phyloP scores from a whole-genome alignment of 768 basidiomycete species.

The Pisolithus orientalis region DNA sequence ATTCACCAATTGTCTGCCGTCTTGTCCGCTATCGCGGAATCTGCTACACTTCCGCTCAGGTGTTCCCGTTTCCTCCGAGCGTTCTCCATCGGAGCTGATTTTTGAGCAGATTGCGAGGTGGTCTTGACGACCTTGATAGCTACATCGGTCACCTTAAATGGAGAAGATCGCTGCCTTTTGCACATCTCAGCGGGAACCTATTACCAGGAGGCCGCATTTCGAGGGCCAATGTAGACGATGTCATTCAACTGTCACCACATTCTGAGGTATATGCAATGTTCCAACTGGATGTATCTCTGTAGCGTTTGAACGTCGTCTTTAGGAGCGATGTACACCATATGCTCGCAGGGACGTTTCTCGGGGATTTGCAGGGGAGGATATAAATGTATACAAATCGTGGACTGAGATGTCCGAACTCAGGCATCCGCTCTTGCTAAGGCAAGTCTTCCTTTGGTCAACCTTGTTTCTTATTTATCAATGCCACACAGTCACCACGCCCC shows the following conservation, averaged over 20 bases:
- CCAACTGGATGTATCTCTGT: background rate
- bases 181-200: slow-evolving; percentile 49
- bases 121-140: slow-evolving; percentile 36
- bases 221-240: slow-evolving; percentile 23
- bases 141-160: slow-evolving; percentile 46
- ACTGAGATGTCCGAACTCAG: slow-evolving; percentile 21
- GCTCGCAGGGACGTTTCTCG: slow-evolving; percentile 51
- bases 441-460: slow-evolving; percentile 6
- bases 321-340: slow-evolving; percentile 25
- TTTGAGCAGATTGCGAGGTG: slow-evolving; percentile 28
- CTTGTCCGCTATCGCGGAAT: slow-evolving; percentile 53
- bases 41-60: slow-evolving; percentile 55
- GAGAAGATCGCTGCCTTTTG: slow-evolving; percentile 48
- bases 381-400: slow-evolving; percentile 37
- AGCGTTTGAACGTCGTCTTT: background rate
- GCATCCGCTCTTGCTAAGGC: slow-evolving; percentile 35
- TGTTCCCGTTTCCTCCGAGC: slow-evolving; percentile 16
- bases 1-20: slow-evolving; percentile 52
- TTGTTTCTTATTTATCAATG: slow-evolving; percentile 2
- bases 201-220: slow-evolving; percentile 30
- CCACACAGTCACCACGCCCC: slow-evolving; percentile 38
- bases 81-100: background rate
- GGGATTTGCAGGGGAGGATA: slow-evolving; percentile 41
- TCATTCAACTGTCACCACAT: slow-evolving; percentile 37
- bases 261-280: slow-evolving; percentile 12